Conservation (phyloP, 2,329 filamentous ascomycete species). For the Neurospora sp. region DNA sequence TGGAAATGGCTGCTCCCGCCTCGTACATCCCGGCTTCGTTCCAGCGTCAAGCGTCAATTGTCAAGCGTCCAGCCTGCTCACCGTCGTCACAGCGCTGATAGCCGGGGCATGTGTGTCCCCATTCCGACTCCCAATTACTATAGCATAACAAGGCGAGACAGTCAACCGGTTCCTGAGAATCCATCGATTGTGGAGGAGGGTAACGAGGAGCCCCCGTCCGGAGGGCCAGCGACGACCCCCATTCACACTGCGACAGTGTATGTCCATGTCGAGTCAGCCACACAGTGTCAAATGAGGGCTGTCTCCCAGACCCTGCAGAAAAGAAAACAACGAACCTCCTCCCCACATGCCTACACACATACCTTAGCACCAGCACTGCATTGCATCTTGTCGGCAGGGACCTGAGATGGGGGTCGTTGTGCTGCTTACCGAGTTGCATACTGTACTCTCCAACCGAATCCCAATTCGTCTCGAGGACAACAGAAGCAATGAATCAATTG, state of each 20-base stretch:
- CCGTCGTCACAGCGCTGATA: background rate
- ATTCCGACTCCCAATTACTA: background rate
- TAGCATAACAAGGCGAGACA: background rate
- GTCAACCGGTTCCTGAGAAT: background rate
- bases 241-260: background rate
- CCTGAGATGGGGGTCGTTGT: background rate
- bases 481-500: background rate
- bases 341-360: background rate
- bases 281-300: background rate
- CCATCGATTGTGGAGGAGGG: background rate
- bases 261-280: background rate
- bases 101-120: background rate
- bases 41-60: background rate
- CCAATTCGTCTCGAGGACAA: background rate
- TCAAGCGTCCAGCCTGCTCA: background rate
- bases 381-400: conserved; percentile 1
- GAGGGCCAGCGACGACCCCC: background rate
- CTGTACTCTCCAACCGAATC: background rate
- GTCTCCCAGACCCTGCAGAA: background rate
- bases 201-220: background rate
- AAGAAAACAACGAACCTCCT: background rate
- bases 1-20: background rate
- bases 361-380: background rate
- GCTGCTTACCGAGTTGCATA: background rate
- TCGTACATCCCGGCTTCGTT: background rate